Base-by-base conservation (phyloP, 208 protist species). In the Crithidia bombi region DNA sequence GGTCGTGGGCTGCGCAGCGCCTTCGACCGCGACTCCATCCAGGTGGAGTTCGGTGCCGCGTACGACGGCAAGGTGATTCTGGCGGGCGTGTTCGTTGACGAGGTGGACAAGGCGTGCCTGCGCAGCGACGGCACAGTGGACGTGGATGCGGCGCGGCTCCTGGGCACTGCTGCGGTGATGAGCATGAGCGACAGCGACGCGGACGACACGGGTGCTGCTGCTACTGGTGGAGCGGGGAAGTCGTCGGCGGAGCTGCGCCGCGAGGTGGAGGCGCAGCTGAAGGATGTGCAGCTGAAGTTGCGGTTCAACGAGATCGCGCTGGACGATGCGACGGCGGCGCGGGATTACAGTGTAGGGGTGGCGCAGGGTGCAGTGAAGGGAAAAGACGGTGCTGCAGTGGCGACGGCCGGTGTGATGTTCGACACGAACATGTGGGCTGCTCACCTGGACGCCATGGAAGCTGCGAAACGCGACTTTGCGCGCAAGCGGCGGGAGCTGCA, bases 61-160 rank as follows among this genome's bases (percentile, higher is more conserved):
- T 69, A 65, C 33, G 62, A 75, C 43, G 61, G 62, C 21, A 68
- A 65, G 25, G 54, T 75, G 3, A 35, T 75, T 2, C 54, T 75
- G 39, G 52, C 69, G 6, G 62, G 69, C 6, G 69, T 75, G 33
- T 30, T 69, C 21, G 54, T 75, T 15, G 69, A 75, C 43, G 62
- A 68, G 36, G 62, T 75, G 23, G 51, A 75, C 7, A 11, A 21
- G 15, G 32, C n/a, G 23, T 69, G 69, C 46, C 46, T 75, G 62
- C 69, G 61, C 54, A 49, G 36, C n/a, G 69, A 75, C 44, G 69
- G 69, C 28, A 75, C 69, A 15, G 69, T 75, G 33, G 61, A 69
- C 23, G 44, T 75, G 25, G 54, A 54, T 19, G 52, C 54, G 33
- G 47, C 69, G 12, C 68, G 39, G 10, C 56, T 35, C 38, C 32